These are phyloP conservation scores for Quercus rubra DNA, from an alignment of 306 rosid species.

Conservation along the genomic window DNA sequence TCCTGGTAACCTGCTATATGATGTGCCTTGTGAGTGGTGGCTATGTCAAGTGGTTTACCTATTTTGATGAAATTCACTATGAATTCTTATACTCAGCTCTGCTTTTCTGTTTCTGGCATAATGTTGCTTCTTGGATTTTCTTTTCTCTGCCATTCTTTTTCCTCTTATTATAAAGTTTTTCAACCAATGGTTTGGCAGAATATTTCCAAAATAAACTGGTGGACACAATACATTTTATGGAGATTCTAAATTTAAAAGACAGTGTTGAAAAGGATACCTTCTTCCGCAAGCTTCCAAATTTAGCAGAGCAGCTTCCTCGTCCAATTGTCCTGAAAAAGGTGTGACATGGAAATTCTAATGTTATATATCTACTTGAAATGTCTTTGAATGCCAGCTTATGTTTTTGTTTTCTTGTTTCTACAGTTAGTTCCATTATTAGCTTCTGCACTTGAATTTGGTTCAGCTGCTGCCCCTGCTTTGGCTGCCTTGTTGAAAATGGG, in stretches of 20 bases:
- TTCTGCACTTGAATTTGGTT: conserved; percentile 99
- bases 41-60: neutral
- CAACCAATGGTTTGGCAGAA: conserved; percentile 54
- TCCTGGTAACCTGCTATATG: neutral
- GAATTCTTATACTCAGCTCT: neutral
- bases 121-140: neutral
- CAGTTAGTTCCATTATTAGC: conserved; percentile 98
- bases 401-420: conserved; percentile 36
- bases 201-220: conserved; percentile 98
- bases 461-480: conserved; percentile 98
- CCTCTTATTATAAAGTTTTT: conserved; percentile 6
- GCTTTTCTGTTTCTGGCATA: neutral
- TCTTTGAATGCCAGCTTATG: neutral
- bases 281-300: conserved; percentile 98
- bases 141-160: conserved; percentile 1
- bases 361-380: conserved; percentile 6
- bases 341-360: conserved; percentile 33
- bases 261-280: conserved; percentile 97
- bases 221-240: conserved; percentile 98
- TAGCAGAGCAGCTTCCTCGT: conserved; percentile 98
- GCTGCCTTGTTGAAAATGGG: conserved; percentile 96
- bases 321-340: conserved; percentile 93
- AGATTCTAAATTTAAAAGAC: conserved; percentile 91
- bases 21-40: neutral
- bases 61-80: neutral